Base-by-base conservation (phyloP, 192 early-diverging fungal genomes). In the Funneliformis mosseae region DNA sequence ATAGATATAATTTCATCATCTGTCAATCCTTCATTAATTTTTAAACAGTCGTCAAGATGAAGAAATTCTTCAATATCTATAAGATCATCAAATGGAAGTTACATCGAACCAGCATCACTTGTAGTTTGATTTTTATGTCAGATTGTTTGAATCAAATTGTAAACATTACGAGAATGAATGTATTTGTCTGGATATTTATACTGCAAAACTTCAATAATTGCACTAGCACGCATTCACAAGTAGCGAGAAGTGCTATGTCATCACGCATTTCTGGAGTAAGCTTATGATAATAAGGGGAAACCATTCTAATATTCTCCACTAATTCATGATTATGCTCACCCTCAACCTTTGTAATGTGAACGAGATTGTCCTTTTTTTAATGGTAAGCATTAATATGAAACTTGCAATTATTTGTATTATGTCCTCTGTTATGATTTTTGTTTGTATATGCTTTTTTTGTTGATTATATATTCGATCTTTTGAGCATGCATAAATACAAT, bases 141-240 rank as follows among this genome's bases (percentile, higher is more conserved):
- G 27, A 73, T 73, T 10, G 71, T 9, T 23, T 73, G 45, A 73
- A 73, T 16, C 38, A 73, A 9, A 73, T 73, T 73, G 18, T 73
- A 73, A 43, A 73, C 27, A 33, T 73, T 73, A 73, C 45, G 1
- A 14, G 43, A 1, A 73, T 73, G 23, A 73, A 73, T 73, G 14
- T 73, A 73, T 50, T 73, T 73, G 5, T 8, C 8, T 48, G 45
- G 10, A 45, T 73, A 46, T 25, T 48, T 73, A 43, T 46, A 5
- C 23, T 73, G 27, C 50, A 73, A 45, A 27, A 73, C 42, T 73
- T 73, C 71, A 18, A 73, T 73, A 50, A 73, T 73, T 39, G 71
- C 71, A 73, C 25, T 8, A 48, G 21, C 45, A 33, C 25, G 45
- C 12, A 73, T 23, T 23, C 71, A 73, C n/a, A 73, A 27, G 71